Percentiles rank a stretch among this genome's conserved stretches.
phyloP scores from a whole-genome alignment of 345 rosid genomes.

The Aegle marmelos region DNA sequence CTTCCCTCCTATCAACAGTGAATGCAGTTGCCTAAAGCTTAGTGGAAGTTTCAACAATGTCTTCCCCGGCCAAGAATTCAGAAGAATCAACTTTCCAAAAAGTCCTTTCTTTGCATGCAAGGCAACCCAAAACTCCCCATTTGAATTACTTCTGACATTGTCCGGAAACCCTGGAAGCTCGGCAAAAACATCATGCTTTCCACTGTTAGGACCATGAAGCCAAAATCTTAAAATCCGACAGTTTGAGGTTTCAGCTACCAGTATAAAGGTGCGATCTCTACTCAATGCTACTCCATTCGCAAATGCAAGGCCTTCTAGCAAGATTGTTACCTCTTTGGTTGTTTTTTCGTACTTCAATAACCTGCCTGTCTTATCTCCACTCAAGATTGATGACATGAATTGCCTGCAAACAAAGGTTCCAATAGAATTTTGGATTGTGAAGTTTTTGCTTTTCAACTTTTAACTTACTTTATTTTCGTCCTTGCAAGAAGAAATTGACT shows the following conservation, averaged over 20 bases:
- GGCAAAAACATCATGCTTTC: constrained; percentile 42
- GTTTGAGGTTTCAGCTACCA: constrained; percentile 49
- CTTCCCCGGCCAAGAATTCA: constrained; percentile 43
- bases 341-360: constrained; percentile 56
- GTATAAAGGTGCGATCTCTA: constrained; percentile 53
- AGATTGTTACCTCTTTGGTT: constrained; percentile 51
- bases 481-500: not conserved
- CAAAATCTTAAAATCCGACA: constrained; percentile 43
- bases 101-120: constrained; percentile 61
- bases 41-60: constrained; percentile 40
- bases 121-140: constrained; percentile 79
- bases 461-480: not conserved
- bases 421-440: not conserved
- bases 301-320: constrained; percentile 51
- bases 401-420: constrained; percentile 36
- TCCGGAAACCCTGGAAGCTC: constrained; percentile 67
- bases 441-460: not conserved
- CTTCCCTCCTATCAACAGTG: constrained; percentile 47
- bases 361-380: constrained; percentile 59
- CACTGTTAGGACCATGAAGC: constrained; percentile 45
- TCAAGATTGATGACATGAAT: constrained; percentile 43
- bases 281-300: constrained; percentile 77
- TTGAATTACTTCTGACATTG: constrained; percentile 50
- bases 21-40: constrained; percentile 47
- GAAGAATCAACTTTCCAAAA: constrained; percentile 33